These are phyloP conservation scores for Porogramme epimiltina DNA, from an alignment of 1,284 basidiomycete species.

Conservation along the genomic window DNA sequence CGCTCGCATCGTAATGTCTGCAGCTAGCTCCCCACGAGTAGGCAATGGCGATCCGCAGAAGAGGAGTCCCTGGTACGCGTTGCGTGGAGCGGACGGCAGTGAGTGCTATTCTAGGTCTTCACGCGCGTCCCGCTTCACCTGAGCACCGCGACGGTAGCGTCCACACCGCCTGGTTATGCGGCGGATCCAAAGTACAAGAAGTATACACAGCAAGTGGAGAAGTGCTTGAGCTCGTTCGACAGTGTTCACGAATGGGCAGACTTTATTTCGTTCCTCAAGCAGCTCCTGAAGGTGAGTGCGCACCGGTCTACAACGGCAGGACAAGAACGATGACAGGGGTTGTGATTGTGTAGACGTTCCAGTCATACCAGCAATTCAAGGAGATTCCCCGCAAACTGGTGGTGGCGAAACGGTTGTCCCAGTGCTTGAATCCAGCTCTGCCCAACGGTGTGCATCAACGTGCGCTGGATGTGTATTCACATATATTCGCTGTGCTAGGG, in stretches of 20 bases:
- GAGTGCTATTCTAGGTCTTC: slow-evolving; percentile 4
- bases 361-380: slow-evolving; percentile 89
- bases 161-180: slow-evolving; percentile 47
- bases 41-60: slow-evolving; percentile 14
- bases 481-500: slow-evolving; percentile 89
- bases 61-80: slow-evolving; percentile 21
- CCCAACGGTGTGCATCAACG: slow-evolving; percentile 97
- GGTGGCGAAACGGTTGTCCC: slow-evolving; percentile 93
- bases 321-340: background rate
- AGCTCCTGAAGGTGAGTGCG: slow-evolving; percentile 78
- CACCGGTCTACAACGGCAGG: background rate
- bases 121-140: background rate
- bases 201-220: slow-evolving; percentile 89
- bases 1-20: slow-evolving; percentile 17
- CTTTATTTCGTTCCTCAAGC: slow-evolving; percentile 96
- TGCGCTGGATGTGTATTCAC: slow-evolving; percentile 93
- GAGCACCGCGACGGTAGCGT: slow-evolving; percentile 8
- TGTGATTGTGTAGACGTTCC: slow-evolving; percentile 77
- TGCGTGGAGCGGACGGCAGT: slow-evolving; percentile 24
- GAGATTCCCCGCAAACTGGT: slow-evolving; percentile 95
- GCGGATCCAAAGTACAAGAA: slow-evolving; percentile 97
- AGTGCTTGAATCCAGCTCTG: slow-evolving; percentile 96
- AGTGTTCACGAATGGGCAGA: slow-evolving; percentile 99
- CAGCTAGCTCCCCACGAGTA: slow-evolving; percentile 19
- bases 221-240: slow-evolving; percentile 91